These are phyloP conservation scores for Argentina anserina DNA, from an alignment of 306 rosid genomes.

Conservation along the genomic window DNA sequence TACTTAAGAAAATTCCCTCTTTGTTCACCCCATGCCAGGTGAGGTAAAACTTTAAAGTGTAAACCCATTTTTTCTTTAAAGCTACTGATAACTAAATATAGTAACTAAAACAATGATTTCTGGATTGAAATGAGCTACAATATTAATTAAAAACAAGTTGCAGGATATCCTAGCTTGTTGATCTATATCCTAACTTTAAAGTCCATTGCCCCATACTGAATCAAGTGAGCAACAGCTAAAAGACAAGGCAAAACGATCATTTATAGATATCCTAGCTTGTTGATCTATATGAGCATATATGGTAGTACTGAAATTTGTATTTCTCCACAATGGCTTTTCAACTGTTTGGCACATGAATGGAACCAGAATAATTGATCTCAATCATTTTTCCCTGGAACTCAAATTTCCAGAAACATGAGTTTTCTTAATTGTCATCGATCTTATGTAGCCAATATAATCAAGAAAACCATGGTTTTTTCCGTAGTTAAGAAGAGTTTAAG, in stretches of 20 bases:
- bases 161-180: no score
- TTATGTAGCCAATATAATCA: background rate
- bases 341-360: slow-evolving; percentile 29
- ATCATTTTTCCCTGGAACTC: slow-evolving; percentile 4
- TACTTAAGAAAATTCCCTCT: no score
- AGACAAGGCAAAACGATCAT: slow-evolving; percentile 38
- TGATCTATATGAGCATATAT: no score
- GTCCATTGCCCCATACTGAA: slow-evolving; percentile 18
- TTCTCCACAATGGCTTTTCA: slow-evolving; percentile 13
- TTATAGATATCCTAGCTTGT: slow-evolving; percentile 21
- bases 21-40: slow-evolving; percentile 30
- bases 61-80: slow-evolving; percentile 29
- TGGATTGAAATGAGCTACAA: slow-evolving; percentile 28
- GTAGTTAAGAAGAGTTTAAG: background rate
- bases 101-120: slow-evolving; percentile 30
- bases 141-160: slow-evolving; percentile 22
- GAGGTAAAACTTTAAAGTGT: slow-evolving; percentile 28
- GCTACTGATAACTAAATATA: slow-evolving; percentile 21
- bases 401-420: background rate
- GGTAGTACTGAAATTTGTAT: slow-evolving; percentile 22
- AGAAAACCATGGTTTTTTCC: slow-evolving; percentile 6
- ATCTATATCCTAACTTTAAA: no score
- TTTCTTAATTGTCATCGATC: background rate
- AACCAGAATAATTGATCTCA: slow-evolving; percentile 1
- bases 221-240: slow-evolving; percentile 27